Percentiles rank a stretch among this genome's conserved stretches.
Evolutionary conservation across 768 basidiomycete genomes (phyloP).

Genomic region (Boletus rubropictus): DNA sequence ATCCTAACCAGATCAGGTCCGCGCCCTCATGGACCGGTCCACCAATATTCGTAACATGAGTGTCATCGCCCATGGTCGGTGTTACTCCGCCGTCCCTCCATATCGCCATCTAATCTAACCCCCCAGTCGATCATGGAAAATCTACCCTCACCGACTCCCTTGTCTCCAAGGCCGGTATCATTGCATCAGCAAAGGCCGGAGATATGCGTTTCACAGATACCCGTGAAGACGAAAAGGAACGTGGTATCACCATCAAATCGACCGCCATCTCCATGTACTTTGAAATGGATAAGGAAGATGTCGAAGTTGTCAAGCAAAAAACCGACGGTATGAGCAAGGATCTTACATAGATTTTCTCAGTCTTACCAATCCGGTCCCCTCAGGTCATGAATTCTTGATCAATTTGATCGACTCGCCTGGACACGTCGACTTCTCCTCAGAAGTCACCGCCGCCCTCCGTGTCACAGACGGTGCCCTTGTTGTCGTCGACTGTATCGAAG

Average conservation of each 20-base stretch:
- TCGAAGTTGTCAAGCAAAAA: conserved; percentile 85
- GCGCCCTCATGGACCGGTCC: conserved; percentile 80
- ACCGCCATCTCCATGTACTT: conserved; percentile 99
- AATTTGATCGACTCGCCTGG: conserved; percentile 99
- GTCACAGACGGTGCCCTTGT: conserved; percentile 99
- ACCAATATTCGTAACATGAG: conserved; percentile 95
- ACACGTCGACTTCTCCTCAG: conserved; percentile 99
- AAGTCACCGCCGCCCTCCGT: conserved; percentile 98
- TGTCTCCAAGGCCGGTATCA: conserved; percentile 99
- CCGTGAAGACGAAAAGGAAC: conserved; percentile 96
- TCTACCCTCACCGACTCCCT: conserved; percentile 98
- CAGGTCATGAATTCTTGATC: conserved; percentile 96
- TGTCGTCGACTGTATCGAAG: conserved; percentile 98
- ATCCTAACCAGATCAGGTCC: conserved; percentile 65
- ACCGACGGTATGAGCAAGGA: conserved; percentile 59
- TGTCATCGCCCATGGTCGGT: conserved; percentile 85
- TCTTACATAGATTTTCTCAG: not conserved
- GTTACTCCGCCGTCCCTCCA: conserved; percentile 5
- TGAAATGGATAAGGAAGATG: conserved; percentile 86
- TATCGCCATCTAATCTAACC: conserved; percentile 18
- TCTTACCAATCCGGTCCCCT: conserved; percentile 5
- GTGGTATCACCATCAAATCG: conserved; percentile 99
- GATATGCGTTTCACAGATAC: conserved; percentile 98
- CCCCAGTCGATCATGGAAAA: conserved; percentile 97
- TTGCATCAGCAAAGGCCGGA: conserved; percentile 90